Percentiles rank a stretch among this genome's conserved stretches.
These are phyloP conservation scores for Penicillium diatomitis DNA, from an alignment of 495 filamentous ascomycete species.

Conservation along the genomic window DNA sequence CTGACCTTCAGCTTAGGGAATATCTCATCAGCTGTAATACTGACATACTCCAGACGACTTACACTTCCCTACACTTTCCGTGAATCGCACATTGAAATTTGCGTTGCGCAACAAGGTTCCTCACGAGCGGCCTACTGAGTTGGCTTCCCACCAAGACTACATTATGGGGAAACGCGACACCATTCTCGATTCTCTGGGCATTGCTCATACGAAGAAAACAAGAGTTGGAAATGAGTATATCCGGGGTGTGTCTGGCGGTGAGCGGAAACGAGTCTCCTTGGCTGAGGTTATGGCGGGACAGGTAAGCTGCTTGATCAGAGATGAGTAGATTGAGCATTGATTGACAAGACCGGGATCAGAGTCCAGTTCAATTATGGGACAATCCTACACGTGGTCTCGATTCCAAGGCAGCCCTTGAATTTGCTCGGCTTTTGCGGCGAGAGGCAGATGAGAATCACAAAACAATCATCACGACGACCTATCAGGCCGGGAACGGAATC, in stretches of 20 bases:
- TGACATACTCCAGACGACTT: slow-evolving; percentile 44
- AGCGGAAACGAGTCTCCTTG: slow-evolving; percentile 76
- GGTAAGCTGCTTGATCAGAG: slow-evolving; percentile 34
- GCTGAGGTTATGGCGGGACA: slow-evolving; percentile 60
- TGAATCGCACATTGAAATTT: slow-evolving; percentile 76
- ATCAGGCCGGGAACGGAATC: slow-evolving; percentile 70
- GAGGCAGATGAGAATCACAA: slow-evolving; percentile 57
- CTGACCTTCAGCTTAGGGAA: background rate
- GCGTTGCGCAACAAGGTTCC: slow-evolving; percentile 63
- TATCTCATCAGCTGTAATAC: background rate
- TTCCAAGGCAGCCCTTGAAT: slow-evolving; percentile 72
- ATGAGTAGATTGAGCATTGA: slow-evolving; percentile 3
- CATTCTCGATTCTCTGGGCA: slow-evolving; percentile 67
- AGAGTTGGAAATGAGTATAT: slow-evolving; percentile 76
- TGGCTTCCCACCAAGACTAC: slow-evolving; percentile 41
- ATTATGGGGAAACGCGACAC: slow-evolving; percentile 60
- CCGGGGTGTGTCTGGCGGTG: slow-evolving; percentile 73
- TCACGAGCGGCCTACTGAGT: slow-evolving; percentile 48
- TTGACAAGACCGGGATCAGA: slow-evolving; percentile 14
- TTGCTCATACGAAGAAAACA: slow-evolving; percentile 69
- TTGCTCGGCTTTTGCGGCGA: slow-evolving; percentile 56
- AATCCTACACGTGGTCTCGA: slow-evolving; percentile 73
- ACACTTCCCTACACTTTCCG: slow-evolving; percentile 72
- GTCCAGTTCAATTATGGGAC: slow-evolving; percentile 80
- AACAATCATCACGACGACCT: slow-evolving; percentile 67